Percentiles rank a stretch among this genome's conserved stretches.
phyloP scores from a whole-genome alignment of 176 grass and related monocot species.

The Microstegium vimineum region DNA sequence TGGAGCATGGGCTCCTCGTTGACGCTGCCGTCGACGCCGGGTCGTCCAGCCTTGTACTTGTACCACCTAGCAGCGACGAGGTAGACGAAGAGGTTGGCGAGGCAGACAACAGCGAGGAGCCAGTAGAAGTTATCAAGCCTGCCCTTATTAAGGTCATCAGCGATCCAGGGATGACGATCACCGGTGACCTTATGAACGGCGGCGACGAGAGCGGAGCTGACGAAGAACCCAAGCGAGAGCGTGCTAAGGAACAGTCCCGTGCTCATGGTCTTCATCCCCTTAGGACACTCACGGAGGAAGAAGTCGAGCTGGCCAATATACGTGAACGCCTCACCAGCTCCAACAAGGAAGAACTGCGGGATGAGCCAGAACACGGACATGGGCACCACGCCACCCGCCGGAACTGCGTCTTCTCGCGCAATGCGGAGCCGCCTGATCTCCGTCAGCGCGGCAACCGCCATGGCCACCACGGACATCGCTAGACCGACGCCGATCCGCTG shows the following conservation, averaged over 20 bases:
- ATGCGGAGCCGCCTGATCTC: conserved; percentile 58
- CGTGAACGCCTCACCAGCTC: conserved; percentile 74
- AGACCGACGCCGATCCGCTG: conserved; percentile 83
- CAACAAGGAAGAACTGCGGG: conserved; percentile 86
- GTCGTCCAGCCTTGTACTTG: conserved; percentile 61
- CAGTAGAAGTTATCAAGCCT: conserved; percentile 91
- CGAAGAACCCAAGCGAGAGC: conserved; percentile 77
- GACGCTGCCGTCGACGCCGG: conserved; percentile 32
- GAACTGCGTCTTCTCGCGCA: background rate
- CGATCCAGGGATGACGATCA: conserved; percentile 51
- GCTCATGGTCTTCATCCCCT: conserved; percentile 99
- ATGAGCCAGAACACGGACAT: conserved; percentile 79
- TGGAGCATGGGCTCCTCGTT: conserved; percentile 49
- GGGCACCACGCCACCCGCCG: background rate
- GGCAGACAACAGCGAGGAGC: conserved; percentile 63
- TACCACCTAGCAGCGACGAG: conserved; percentile 71
- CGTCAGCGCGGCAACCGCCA: conserved; percentile 62
- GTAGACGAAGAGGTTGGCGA: conserved; percentile 56
- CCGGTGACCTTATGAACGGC: conserved; percentile 60
- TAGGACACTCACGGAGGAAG: conserved; percentile 92
- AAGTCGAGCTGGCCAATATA: conserved; percentile 99
- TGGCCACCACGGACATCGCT: conserved; percentile 54
- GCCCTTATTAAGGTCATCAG: conserved; percentile 71
- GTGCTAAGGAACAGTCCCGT: conserved; percentile 92
- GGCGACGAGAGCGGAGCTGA: conserved; percentile 78